Percentiles rank a stretch among this genome's conserved stretches.
Conservation (phyloP, 768 basidiomycete genomes). For the Suillus americanus region DNA sequence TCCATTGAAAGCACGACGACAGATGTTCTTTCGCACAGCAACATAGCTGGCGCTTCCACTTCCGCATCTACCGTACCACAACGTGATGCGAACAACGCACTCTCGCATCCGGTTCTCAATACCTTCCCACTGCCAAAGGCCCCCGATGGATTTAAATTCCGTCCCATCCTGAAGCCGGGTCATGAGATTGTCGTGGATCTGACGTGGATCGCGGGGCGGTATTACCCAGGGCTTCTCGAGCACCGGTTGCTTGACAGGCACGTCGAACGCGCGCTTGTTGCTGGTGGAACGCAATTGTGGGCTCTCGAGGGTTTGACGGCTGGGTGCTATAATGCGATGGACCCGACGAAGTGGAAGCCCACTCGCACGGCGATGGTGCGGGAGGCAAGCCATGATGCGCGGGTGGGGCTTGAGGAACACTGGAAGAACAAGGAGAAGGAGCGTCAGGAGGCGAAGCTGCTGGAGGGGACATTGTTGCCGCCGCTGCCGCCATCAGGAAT, state of each 20-base stretch:
- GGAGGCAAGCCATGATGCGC: slow-evolving; percentile 56
- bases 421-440: slow-evolving; percentile 31
- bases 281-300: slow-evolving; percentile 54
- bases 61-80: slow-evolving; percentile 13
- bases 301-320: slow-evolving; percentile 70
- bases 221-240: slow-evolving; percentile 70
- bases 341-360: slow-evolving; percentile 59
- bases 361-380: slow-evolving; percentile 56
- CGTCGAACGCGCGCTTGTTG: slow-evolving; percentile 40
- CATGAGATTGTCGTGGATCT: slow-evolving; percentile 68
- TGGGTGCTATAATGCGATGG: slow-evolving; percentile 68
- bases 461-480: slow-evolving; percentile 17
- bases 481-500: slow-evolving; percentile 10
- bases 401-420: slow-evolving; percentile 41
- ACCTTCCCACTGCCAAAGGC: slow-evolving; percentile 55
- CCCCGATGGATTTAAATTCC: slow-evolving; percentile 69
- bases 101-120: slow-evolving; percentile 36
- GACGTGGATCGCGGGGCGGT: slow-evolving; percentile 73
- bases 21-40: slow-evolving; percentile 14
- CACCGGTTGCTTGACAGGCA: slow-evolving; percentile 56
- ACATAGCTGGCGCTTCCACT: slow-evolving; percentile 20
- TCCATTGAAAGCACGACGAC: slow-evolving; percentile 19
- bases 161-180: slow-evolving; percentile 60
- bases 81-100: slow-evolving; percentile 28
- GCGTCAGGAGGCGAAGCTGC: slow-evolving; percentile 23